Conservation (phyloP, 2,329 filamentous ascomycete genomes). For the Arthrobotrys pseudoclavata region DNA sequence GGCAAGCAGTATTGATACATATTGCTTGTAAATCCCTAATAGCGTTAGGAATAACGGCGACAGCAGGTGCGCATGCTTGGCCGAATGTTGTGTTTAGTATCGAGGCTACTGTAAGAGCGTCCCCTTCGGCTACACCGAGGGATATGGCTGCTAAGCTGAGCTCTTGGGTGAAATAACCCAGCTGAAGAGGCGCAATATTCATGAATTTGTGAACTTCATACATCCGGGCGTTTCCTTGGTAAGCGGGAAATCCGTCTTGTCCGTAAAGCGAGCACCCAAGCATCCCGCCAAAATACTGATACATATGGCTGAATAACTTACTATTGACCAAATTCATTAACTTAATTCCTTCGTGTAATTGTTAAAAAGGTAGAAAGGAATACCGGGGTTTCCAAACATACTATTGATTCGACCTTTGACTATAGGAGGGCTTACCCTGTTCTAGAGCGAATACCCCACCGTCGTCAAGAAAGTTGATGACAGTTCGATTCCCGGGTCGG, state of each 20-base stretch:
- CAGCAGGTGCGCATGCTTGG: slow-evolving; percentile 69
- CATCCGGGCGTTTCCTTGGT: slow-evolving; percentile 69
- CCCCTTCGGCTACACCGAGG: slow-evolving; percentile 72
- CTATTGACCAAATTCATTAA: slow-evolving; percentile 64
- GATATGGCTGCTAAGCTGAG: slow-evolving; percentile 72
- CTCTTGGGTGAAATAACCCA: slow-evolving; percentile 74
- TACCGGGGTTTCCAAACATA: slow-evolving; percentile 63
- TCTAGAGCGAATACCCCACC: slow-evolving; percentile 72
- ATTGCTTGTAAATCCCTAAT: slow-evolving; percentile 71
- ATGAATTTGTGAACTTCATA: slow-evolving; percentile 74
- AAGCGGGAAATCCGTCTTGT: slow-evolving; percentile 70
- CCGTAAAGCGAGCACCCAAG: slow-evolving; percentile 72
- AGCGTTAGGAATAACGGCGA: slow-evolving; percentile 68
- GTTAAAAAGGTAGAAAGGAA: background rate
- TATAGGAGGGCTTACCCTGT: slow-evolving; percentile 72
- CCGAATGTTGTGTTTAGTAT: slow-evolving; percentile 71
- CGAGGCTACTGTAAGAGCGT: slow-evolving; percentile 69
- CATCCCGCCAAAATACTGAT: slow-evolving; percentile 74
- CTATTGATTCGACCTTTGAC: slow-evolving; percentile 72
- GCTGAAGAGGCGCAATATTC: slow-evolving; percentile 70
- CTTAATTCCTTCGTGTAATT: background rate
- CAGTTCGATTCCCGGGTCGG: slow-evolving; percentile 64
- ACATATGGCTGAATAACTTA: slow-evolving; percentile 74
- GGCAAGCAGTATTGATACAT: slow-evolving; percentile 71
- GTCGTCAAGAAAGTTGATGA: slow-evolving; percentile 74